Percentiles rank a stretch among this genome's conserved stretches.
Evolutionary conservation across 2,329 filamentous ascomycete species (phyloP).

Genomic region (Drechslerella coelobrocha): DNA sequence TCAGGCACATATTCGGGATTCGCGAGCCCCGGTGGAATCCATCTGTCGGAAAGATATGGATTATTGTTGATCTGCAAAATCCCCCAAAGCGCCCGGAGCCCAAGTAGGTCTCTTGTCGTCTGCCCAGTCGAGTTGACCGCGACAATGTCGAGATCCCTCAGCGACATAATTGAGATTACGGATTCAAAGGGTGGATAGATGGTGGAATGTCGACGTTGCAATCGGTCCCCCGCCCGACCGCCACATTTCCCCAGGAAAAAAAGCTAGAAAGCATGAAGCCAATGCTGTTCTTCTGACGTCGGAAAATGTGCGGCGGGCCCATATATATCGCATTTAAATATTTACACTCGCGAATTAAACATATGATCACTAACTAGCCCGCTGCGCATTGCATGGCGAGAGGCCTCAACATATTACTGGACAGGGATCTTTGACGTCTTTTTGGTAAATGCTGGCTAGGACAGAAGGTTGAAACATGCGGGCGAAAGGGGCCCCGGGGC

Average conservation of each 20-base stretch:
- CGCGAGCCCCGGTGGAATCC: slow-evolving; percentile 26
- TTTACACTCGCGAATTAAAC: not conserved
- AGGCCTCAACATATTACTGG: slow-evolving; percentile 11
- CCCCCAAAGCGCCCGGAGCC: slow-evolving; percentile 27
- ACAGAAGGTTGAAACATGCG: slow-evolving; percentile 50
- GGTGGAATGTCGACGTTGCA: not conserved
- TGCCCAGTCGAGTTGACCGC: slow-evolving; percentile 45
- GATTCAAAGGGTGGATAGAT: not conserved
- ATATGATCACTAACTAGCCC: not conserved
- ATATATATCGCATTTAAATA: slow-evolving; percentile 41
- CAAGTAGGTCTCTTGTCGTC: slow-evolving; percentile 30
- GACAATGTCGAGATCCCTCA: slow-evolving; percentile 24
- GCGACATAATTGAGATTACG: slow-evolving; percentile 26
- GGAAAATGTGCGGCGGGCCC: slow-evolving; percentile 34
- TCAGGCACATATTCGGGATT: slow-evolving; percentile 33
- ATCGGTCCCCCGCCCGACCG: slow-evolving; percentile 43
- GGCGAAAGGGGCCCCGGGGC: slow-evolving; percentile 39
- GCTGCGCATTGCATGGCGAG: not conserved
- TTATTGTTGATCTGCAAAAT: slow-evolving; percentile 43
- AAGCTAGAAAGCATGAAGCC: slow-evolving; percentile 21
- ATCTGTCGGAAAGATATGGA: slow-evolving; percentile 31
- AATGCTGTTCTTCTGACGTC: not conserved
- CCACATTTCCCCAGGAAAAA: slow-evolving; percentile 28
- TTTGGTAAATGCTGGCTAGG: slow-evolving; percentile 30
- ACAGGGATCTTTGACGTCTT: slow-evolving; percentile 29